These are phyloP conservation scores for Ustilago xerochloae DNA, from an alignment of 1,284 basidiomycete species.

Conservation along the genomic window DNA sequence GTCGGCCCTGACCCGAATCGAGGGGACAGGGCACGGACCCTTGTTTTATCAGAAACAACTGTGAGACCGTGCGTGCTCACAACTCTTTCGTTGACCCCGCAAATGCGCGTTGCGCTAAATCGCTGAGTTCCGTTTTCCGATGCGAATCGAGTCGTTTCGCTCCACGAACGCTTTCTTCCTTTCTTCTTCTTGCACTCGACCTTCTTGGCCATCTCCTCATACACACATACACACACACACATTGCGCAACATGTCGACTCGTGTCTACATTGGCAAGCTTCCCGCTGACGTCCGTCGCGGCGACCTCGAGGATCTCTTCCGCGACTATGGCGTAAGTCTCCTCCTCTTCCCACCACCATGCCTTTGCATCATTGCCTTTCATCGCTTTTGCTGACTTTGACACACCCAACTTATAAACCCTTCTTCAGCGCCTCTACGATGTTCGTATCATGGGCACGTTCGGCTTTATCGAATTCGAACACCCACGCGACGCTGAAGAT, in stretches of 20 bases:
- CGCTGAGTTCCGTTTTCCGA: not conserved
- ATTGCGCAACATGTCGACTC: constrained; percentile 43
- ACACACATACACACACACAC: not conserved
- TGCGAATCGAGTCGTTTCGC: not conserved
- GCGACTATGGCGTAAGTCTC: constrained; percentile 61
- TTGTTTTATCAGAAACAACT: not conserved
- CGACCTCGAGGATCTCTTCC: constrained; percentile 66
- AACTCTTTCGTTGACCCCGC: not conserved
- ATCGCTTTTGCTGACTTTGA: not conserved
- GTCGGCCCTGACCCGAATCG: not conserved
- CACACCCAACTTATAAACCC: too few relatives aligned
- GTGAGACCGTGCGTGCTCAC: not conserved
- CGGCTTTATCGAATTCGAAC: constrained; percentile 66
- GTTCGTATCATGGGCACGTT: constrained; percentile 66
- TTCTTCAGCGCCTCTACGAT: constrained; percentile 57
- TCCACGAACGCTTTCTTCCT: constrained; percentile 1
- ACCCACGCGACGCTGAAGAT: constrained; percentile 65
- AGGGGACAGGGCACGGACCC: not conserved
- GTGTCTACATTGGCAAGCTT: constrained; percentile 65
- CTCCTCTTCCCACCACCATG: not conserved
- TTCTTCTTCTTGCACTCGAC: constrained; percentile 1
- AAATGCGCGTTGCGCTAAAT: constrained; percentile 6
- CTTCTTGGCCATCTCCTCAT: not conserved
- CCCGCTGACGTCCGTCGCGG: constrained; percentile 56
- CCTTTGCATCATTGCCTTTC: not conserved